Evolutionary conservation across 176 grass and related monocot genomes (phyloP), one percentile per base, ranked within the genome.

Genomic region (Cocos nucifera): DNA sequence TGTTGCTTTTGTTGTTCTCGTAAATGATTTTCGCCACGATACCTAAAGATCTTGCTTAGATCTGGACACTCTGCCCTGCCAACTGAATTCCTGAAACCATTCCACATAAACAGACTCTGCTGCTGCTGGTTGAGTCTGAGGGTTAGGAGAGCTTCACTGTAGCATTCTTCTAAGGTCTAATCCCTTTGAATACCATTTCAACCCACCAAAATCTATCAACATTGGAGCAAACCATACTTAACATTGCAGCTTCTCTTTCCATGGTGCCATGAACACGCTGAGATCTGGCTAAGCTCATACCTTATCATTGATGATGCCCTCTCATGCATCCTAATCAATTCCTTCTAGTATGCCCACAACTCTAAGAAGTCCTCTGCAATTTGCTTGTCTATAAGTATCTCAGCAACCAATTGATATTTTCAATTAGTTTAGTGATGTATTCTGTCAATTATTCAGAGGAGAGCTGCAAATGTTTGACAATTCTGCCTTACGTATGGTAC

Each of bases 1-100:
- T 39, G 62, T 57, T 55, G 35, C 32, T 52, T 77, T 22, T 12
- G 6, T 8, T 49, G 83, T 75, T 79, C 58, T 95, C 59, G 74
- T 32, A 55, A 95, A 90, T 18, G 86, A 90, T 63, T 86, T 85
- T 27, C 86, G 83, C 91, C 91, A 90, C 86, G 86, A 95, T 19
- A 87, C 58, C 77, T 23, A 23, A 23, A 23, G 23, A 3, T 70
- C 62, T 72, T 86, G 71, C 81, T 87, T 14, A 95, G 72, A 56
- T 90, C 79, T 22, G 91, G 91, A 57, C 86, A 90, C 64, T 95
- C 86, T 79, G 4, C 86, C 90, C 59, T 74, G 70, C 8, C 53
- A 48, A 2, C 77, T 73, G 61, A 90, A 95, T 66, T 77, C 71
- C 59, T 78, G 66, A 29, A 90, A 95, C 83, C 86, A 90, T 52